Conservation (phyloP, 345 rosid genomes). For the Eucalyptus pauciflora region DNA sequence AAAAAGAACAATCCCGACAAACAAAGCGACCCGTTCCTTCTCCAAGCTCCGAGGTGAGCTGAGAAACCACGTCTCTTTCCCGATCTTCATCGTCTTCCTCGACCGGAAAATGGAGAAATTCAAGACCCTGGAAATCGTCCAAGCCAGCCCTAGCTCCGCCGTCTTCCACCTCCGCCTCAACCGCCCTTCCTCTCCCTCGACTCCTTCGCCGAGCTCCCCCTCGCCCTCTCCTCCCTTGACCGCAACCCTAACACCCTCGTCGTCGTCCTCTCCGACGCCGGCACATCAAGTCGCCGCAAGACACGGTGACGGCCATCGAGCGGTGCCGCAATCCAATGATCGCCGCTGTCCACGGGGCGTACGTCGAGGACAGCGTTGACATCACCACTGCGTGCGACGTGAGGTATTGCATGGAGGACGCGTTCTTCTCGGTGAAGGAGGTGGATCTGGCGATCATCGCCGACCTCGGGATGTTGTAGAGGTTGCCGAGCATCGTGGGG, state of each 20-base stretch:
- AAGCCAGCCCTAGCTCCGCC: slow-evolving; percentile 14
- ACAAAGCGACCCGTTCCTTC: not conserved
- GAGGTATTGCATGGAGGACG: slow-evolving; percentile 47
- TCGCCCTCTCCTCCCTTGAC: slow-evolving; percentile 18
- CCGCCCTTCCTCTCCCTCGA: slow-evolving; percentile 54
- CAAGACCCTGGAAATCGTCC: slow-evolving; percentile 34
- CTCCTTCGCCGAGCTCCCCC: not conserved
- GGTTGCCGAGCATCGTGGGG: too few relatives aligned
- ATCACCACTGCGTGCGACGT: slow-evolving; percentile 70
- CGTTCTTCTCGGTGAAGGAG: slow-evolving; percentile 73
- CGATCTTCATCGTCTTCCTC: too few relatives aligned
- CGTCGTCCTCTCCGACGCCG: slow-evolving; percentile 49
- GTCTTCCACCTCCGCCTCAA: slow-evolving; percentile 47
- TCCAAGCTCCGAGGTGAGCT: not conserved
- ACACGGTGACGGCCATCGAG: slow-evolving; percentile 62
- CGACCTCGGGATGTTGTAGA: too few relatives aligned
- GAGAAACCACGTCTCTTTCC: not conserved
- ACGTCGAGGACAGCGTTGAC: slow-evolving; percentile 66
- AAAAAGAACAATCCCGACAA: not conserved
- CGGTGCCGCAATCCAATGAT: slow-evolving; percentile 74
- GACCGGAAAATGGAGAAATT: slow-evolving; percentile 10
- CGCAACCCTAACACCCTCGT: slow-evolving; percentile 40
- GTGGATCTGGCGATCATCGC: slow-evolving; percentile 24
- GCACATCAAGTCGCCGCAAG: slow-evolving; percentile 43
- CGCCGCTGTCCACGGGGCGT: slow-evolving; percentile 58